phyloP scores from a whole-genome alignment of 2,329 filamentous ascomycete genomes.

The Aphanocladium album region DNA sequence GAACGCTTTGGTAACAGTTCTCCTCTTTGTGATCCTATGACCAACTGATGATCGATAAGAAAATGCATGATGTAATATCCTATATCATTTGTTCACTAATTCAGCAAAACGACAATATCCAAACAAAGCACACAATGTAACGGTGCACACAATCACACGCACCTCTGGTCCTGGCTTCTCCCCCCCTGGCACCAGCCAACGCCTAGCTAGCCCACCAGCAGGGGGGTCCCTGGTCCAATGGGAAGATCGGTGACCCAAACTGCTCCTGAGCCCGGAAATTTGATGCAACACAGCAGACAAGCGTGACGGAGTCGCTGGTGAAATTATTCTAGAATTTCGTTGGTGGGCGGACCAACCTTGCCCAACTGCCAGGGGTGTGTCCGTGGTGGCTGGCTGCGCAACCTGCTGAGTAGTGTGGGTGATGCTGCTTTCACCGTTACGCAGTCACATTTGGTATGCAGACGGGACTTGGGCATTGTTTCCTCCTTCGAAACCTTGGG shows the following conservation, averaged over 20 bases:
- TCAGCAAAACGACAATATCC: no score
- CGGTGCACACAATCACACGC: background rate
- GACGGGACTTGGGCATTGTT: no score
- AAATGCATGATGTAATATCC: background rate
- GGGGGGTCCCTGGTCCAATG: background rate
- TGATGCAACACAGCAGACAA: constrained; percentile 2
- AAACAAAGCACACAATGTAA: background rate
- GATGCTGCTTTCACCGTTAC: no score
- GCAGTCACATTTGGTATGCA: no score
- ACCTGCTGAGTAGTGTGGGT: no score
- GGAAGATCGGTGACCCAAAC: background rate
- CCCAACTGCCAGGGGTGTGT: background rate
- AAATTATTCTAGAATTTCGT: constrained; percentile 10
- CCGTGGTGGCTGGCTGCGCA: background rate
- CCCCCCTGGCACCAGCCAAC: background rate
- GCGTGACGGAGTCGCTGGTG: background rate
- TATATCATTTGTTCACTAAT: background rate
- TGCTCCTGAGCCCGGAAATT: constrained; percentile 6
- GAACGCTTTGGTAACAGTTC: background rate
- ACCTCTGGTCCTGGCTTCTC: background rate
- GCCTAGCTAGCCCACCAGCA: background rate
- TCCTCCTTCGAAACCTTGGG: no score
- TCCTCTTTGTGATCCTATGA: background rate
- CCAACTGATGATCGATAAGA: background rate
- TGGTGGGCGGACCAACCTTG: background rate